Base-by-base conservation (phyloP, 805 yeast species). In the Candida saitoana region DNA sequence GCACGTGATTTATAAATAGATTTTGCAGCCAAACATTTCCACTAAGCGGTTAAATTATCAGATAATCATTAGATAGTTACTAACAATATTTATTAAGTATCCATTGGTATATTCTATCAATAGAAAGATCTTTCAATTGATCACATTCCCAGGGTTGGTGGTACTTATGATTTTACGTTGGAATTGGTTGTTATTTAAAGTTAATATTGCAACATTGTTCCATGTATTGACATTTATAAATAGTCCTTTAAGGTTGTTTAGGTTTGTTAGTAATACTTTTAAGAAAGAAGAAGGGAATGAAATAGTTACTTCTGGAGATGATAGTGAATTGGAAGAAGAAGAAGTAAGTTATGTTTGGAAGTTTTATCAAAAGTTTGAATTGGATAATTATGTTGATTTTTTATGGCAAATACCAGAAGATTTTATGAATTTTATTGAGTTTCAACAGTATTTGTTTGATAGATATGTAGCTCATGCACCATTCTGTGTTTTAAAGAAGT, bases 381-480 rank as follows among this genome's bases (percentile, higher is more conserved):
- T 32, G 17, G 20, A 16, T 7, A 32, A 32, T 12, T 32, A 32
- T 16, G 17, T 5, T 5, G 8, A 32, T 15, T 16, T 32, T 6
- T 5, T 32, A 12, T 3, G 15, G 14, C 24, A 25, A 5, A 18
- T 19, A 9, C 6, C 4, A 18, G 8, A n/a, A 34, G 25, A n/a
- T 15, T 29, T 30, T 3, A 11, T 29, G 24, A 31, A 19, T 33
- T 40, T 4, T 17, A 39, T 2, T 36, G 33, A 29, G 33, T 27
- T 48, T 20, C 44, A 74, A 1, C 69, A 60, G 36, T 71, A 70
- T 45, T 54, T 64, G 32, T 62, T 63, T 46, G 71, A 70, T 44
- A 48, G 72, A 36, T 67, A 67, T 41, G 37, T 67, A 4, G 45
- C 61, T 6, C 69, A 71, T 46, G 57, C 64, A 9, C 71, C 70